Percentiles rank a stretch among this genome's conserved stretches.
These are phyloP conservation scores for Lyophyllum atratum DNA, from an alignment of 768 basidiomycete genomes.

Conservation along the genomic window DNA sequence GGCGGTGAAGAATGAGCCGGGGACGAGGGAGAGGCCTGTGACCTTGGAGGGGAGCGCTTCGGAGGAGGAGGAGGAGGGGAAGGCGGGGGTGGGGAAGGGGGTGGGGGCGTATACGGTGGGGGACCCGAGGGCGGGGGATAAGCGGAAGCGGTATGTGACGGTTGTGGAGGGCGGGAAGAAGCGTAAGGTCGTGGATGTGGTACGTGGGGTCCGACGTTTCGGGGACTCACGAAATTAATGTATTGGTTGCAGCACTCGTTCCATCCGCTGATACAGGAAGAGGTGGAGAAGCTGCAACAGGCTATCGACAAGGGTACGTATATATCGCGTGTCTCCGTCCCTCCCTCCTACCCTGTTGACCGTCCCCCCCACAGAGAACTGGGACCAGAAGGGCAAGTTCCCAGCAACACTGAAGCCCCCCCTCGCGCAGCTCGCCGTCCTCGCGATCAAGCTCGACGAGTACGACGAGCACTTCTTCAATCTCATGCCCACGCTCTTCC, in stretches of 20 bases:
- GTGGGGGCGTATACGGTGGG: conserved; percentile 14
- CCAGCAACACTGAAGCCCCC: conserved; percentile 76
- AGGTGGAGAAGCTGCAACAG: conserved; percentile 59
- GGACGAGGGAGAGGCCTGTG: neutral
- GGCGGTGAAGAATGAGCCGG: neutral
- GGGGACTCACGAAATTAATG: neutral
- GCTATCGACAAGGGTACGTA: conserved; percentile 61
- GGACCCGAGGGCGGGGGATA: conserved; percentile 44
- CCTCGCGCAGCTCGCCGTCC: conserved; percentile 69
- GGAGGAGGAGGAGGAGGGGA: conserved; percentile 11
- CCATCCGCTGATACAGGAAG: conserved; percentile 66
- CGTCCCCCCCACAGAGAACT: conserved; percentile 53
- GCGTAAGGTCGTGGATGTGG: conserved; percentile 69
- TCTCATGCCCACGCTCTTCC: conserved; percentile 83
- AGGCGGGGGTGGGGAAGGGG: neutral
- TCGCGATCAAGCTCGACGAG: conserved; percentile 81
- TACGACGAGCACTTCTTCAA: conserved; percentile 94
- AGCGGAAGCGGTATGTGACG: conserved; percentile 55
- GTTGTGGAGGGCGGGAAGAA: conserved; percentile 66
- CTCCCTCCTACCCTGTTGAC: neutral
- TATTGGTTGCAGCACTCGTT: conserved; percentile 53
- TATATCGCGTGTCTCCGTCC: neutral
- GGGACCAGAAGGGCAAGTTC: conserved; percentile 87
- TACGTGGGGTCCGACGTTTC: conserved; percentile 29
- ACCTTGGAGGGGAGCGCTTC: conserved; percentile 3